phyloP scores from a whole-genome alignment of 345 rosid species.

The Dimocarpus longan region DNA sequence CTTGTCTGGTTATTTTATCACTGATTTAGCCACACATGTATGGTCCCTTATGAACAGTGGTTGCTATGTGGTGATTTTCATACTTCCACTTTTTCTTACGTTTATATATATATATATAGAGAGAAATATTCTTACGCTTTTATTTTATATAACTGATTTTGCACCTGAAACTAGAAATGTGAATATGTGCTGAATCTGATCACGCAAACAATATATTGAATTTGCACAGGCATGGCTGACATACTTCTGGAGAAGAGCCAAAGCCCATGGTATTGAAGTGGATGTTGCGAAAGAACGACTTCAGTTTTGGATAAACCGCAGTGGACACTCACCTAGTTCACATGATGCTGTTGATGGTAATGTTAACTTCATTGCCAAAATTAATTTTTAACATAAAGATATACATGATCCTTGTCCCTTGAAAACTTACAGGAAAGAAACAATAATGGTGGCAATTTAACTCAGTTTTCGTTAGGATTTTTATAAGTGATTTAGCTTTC shows the following conservation, averaged over 20 bases:
- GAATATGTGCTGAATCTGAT: not conserved
- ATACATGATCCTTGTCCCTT: not conserved
- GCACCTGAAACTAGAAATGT: not conserved
- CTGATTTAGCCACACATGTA: not conserved
- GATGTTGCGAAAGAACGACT: conserved; percentile 78
- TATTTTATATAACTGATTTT: not conserved
- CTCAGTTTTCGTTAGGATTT: not conserved
- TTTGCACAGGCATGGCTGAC: conserved; percentile 91
- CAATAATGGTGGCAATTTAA: not conserved
- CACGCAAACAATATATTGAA: not conserved
- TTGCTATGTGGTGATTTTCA: not conserved
- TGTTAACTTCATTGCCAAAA: not conserved
- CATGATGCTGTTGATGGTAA: conserved; percentile 92
- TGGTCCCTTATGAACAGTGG: not conserved
- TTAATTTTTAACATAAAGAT: not conserved
- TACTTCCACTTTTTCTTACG: not conserved
- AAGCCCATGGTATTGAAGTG: conserved; percentile 73
- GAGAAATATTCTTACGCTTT: not conserved
- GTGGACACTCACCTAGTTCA: conserved; percentile 78
- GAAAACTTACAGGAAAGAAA: not conserved
- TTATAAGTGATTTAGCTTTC: too few species aligned
- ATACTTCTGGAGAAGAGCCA: conserved; percentile 96
- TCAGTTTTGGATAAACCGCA: conserved; percentile 80
- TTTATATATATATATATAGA: too few species aligned
- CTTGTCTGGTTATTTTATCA: not conserved